phyloP scores from a whole-genome alignment of 805 yeast species.

The Teunomyces pallodes region DNA sequence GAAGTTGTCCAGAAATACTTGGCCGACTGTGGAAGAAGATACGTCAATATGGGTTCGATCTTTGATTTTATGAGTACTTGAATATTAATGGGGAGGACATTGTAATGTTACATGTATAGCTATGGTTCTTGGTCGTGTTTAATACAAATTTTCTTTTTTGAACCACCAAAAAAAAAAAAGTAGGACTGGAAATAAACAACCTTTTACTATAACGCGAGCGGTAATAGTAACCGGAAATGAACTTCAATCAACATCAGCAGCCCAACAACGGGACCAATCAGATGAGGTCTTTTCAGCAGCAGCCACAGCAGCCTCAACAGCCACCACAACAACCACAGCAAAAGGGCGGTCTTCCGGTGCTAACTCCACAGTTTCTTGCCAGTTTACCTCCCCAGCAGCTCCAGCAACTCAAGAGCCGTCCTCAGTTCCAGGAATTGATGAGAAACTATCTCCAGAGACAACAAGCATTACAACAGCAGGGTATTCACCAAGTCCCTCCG shows the following conservation, averaged over 20 bases:
- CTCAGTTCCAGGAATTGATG: constrained; percentile 42
- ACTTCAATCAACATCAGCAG: constrained; percentile 13
- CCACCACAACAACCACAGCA: constrained; percentile 14
- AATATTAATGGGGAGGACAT: too few relatives aligned
- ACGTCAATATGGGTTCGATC: constrained; percentile 80
- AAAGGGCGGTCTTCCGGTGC: constrained; percentile 19
- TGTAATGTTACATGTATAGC: neutral
- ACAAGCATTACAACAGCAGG: constrained; percentile 24
- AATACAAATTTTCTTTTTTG: neutral
- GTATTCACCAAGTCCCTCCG: neutral
- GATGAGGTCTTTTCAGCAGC: constrained; percentile 8
- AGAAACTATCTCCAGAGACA: constrained; percentile 39
- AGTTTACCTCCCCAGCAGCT: constrained; percentile 41
- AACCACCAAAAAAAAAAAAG: neutral
- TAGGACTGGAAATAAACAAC: neutral
- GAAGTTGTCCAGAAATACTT: constrained; percentile 70
- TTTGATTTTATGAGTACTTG: constrained; percentile 53
- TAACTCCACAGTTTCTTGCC: constrained; percentile 22
- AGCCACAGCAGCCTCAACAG: constrained; percentile 17
- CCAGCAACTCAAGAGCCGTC: constrained; percentile 41
- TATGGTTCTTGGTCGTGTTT: neutral
- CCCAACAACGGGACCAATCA: neutral
- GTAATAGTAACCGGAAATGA: constrained; percentile 7
- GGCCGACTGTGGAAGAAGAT: constrained; percentile 81
- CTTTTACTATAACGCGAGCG: neutral